Percentiles rank a stretch among this genome's conserved stretches.
phyloP scores from a whole-genome alignment of 306 rosid species.

The Sphenostylis stenocarpa region DNA sequence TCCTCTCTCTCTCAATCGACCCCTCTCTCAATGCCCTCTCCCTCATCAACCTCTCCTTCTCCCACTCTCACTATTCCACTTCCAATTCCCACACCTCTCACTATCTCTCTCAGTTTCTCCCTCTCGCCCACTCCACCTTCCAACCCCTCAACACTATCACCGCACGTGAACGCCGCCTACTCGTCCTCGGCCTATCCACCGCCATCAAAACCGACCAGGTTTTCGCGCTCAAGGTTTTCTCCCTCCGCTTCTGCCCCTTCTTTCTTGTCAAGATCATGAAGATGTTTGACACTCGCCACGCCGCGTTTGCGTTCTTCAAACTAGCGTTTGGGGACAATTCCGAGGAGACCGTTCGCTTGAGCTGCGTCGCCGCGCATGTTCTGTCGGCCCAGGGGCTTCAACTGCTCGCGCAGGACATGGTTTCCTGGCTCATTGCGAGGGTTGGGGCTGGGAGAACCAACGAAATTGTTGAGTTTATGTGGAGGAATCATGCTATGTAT shows the following conservation, averaged over 20 bases:
- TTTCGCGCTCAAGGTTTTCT: slow-evolving; percentile 48
- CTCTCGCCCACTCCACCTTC: slow-evolving; percentile 34
- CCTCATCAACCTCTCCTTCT: slow-evolving; percentile 13
- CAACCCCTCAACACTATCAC: slow-evolving; percentile 40
- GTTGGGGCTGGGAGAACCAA: slow-evolving; percentile 54
- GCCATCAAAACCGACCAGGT: slow-evolving; percentile 47
- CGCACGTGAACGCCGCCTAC: slow-evolving; percentile 57
- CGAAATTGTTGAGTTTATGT: slow-evolving; percentile 56
- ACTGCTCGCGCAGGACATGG: slow-evolving; percentile 62
- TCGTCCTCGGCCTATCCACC: slow-evolving; percentile 54
- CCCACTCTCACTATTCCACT: slow-evolving; percentile 2
- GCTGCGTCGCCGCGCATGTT: slow-evolving; percentile 58
- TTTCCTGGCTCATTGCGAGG: slow-evolving; percentile 56
- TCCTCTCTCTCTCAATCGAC: slow-evolving; percentile 22
- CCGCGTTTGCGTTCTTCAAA: slow-evolving; percentile 73
- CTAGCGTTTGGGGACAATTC: slow-evolving; percentile 47
- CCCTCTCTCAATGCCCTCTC: not conserved
- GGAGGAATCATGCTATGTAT: slow-evolving; percentile 52
- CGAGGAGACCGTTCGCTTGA: slow-evolving; percentile 39
- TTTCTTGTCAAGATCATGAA: slow-evolving; percentile 52
- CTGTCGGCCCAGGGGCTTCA: slow-evolving; percentile 51
- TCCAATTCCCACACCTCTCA: slow-evolving; percentile 28
- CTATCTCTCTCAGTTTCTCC: slow-evolving; percentile 64
- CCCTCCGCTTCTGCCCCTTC: slow-evolving; percentile 53
- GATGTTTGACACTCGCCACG: slow-evolving; percentile 40